A percentile compares a stretch with the other conserved stretches of the same genome.
Evolutionary conservation across 208 protist species (phyloP).

Genomic region (Leptomonas seymouri): DNA sequence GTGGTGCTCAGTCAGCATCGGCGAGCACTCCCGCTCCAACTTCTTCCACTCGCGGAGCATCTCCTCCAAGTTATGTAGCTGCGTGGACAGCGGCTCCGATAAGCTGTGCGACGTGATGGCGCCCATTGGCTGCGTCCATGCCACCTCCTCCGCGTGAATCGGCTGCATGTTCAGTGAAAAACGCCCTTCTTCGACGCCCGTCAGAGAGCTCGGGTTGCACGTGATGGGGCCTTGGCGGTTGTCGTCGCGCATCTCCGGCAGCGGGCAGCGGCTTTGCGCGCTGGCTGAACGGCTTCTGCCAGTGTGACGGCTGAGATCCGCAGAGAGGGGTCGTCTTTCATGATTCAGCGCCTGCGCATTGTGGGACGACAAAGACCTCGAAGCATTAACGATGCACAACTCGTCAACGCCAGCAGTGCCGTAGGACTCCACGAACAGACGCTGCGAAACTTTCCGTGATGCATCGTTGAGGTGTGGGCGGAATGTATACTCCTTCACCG

Average conservation of each 20-base stretch:
- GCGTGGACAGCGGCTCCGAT: slow-evolving; percentile 17
- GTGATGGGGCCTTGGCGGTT: background rate
- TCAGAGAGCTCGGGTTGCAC: background rate
- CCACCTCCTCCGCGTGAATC: background rate
- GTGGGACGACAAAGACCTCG: background rate
- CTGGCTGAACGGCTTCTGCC: background rate
- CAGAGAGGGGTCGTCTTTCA: background rate
- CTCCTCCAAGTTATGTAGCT: slow-evolving; percentile 47
- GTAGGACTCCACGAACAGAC: slow-evolving; percentile 14
- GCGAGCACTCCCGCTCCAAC: slow-evolving; percentile 39
- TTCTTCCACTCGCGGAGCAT: slow-evolving; percentile 56
- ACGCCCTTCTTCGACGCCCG: background rate
- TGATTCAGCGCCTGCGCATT: background rate
- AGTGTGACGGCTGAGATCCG: slow-evolving; percentile 5
- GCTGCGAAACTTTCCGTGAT: slow-evolving; percentile 28
- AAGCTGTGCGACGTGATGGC: background rate
- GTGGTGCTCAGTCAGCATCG: slow-evolving; percentile 21
- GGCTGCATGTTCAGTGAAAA: slow-evolving; percentile 2
- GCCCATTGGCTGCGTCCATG: background rate
- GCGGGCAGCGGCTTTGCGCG: slow-evolving; percentile 14
- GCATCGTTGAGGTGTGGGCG: slow-evolving; percentile 30
- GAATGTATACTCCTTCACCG: slow-evolving; percentile 55
- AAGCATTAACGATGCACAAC: background rate
- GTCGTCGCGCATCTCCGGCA: slow-evolving; percentile 10
- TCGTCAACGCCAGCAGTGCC: background rate